Percentiles rank a stretch among this genome's conserved stretches.
Conservation (phyloP, 495 filamentous ascomycete genomes). For the Echria macrotheca region DNA sequence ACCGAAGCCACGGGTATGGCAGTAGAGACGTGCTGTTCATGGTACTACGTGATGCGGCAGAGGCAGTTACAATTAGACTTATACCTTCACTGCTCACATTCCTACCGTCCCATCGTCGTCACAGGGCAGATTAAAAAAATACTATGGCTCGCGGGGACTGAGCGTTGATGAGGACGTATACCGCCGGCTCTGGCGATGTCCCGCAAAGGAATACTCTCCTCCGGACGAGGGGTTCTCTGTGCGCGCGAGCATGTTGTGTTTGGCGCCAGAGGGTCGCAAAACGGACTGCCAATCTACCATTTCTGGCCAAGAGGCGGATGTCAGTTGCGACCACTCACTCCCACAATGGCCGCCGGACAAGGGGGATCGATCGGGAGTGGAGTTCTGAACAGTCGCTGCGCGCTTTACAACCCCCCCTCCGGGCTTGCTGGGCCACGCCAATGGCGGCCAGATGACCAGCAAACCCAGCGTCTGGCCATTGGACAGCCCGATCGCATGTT, state of each 20-base stretch:
- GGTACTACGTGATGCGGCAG: too few relatives aligned
- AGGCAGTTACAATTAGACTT: too few relatives aligned
- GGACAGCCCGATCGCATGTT: slow-evolving; percentile 11
- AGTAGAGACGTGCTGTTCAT: too few relatives aligned
- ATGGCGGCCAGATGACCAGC: slow-evolving; percentile 6
- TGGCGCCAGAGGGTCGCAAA: slow-evolving; percentile 6
- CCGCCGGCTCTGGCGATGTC: slow-evolving; percentile 1
- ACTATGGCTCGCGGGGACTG: too few relatives aligned
- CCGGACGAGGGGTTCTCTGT: background rate
- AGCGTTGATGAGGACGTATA: too few relatives aligned
- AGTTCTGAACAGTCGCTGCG: slow-evolving; percentile 7
- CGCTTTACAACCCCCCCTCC: slow-evolving; percentile 6
- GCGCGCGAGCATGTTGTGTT: background rate
- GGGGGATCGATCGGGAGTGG: slow-evolving; percentile 2
- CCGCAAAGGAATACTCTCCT: slow-evolving; percentile 1
- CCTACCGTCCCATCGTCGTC: too few relatives aligned
- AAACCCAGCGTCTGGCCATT: slow-evolving; percentile 10
- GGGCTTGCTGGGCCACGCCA: slow-evolving; percentile 1
- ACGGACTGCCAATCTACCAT: slow-evolving; percentile 3
- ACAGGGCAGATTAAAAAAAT: too few relatives aligned
- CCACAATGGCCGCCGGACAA: background rate
- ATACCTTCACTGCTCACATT: too few relatives aligned
- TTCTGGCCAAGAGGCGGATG: slow-evolving; percentile 6
- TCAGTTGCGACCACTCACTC: background rate
- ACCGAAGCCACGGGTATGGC: too few relatives aligned